These are phyloP conservation scores for Magnusiomyces tetraspermus DNA, from an alignment of 1,139 yeast genomes.

Conservation along the genomic window DNA sequence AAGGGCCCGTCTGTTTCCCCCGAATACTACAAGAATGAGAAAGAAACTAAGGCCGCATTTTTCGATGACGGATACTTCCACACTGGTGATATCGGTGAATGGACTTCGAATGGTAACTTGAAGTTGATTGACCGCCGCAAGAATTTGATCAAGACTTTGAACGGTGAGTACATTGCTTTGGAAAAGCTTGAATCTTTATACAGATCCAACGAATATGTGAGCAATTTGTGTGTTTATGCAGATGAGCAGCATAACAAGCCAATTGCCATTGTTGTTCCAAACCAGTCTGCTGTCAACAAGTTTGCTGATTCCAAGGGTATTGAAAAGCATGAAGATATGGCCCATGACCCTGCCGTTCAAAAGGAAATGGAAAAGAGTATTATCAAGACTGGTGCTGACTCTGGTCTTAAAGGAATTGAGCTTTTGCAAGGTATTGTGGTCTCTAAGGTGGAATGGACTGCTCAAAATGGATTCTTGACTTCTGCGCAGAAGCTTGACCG, in stretches of 20 bases:
- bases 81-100: conserved; percentile 96
- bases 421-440: conserved; percentile 69
- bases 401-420: conserved; percentile 82
- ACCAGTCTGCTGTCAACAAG: conserved; percentile 53
- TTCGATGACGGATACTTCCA: conserved; percentile 87
- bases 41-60: conserved; percentile 71
- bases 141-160: conserved; percentile 89
- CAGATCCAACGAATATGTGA: conserved; percentile 70
- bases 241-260: conserved; percentile 83
- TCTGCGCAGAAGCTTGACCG: conserved; percentile 96
- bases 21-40: conserved; percentile 74
- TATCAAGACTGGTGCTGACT: conserved; percentile 64
- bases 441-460: conserved; percentile 93
- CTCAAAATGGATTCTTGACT: conserved; percentile 87
- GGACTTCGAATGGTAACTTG: conserved; percentile 73
- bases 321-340: conserved; percentile 43
- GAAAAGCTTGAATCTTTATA: conserved; percentile 79
- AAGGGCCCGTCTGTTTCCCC: conserved; percentile 63
- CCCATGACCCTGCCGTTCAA: conserved; percentile 49
- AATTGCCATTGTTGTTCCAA: conserved; percentile 80
- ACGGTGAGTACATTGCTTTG: conserved; percentile 96
- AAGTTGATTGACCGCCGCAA: conserved; percentile 88
- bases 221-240: conserved; percentile 87
- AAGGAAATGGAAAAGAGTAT: conserved; percentile 51
- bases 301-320: conserved; percentile 49